Conservation (phyloP, 2,329 filamentous ascomycete genomes). For the Calonectria multiphialidica region DNA sequence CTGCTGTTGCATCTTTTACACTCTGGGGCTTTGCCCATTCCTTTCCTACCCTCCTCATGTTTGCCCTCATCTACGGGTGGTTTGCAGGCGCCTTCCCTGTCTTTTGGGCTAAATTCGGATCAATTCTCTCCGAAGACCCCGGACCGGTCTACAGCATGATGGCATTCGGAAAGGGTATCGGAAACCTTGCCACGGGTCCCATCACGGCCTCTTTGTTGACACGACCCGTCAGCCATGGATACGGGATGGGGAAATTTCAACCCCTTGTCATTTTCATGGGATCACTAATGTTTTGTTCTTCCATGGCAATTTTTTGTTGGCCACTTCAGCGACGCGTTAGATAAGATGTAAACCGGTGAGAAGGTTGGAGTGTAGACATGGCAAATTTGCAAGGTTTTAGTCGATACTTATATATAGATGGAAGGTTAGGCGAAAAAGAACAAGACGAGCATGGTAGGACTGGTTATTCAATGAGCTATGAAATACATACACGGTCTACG, state of each 20-base stretch:
- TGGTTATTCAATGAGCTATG: background rate
- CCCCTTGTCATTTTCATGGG: constrained; percentile 31
- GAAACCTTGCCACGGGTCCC: constrained; percentile 43
- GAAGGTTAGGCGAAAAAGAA: too few relatives aligned
- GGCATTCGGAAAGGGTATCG: constrained; percentile 45
- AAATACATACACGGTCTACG: background rate
- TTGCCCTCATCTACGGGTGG: constrained; percentile 67
- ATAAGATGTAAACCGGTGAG: background rate
- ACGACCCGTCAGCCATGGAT: constrained; percentile 21
- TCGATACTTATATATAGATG: background rate
- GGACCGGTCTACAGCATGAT: constrained; percentile 42
- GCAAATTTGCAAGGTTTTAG: background rate
- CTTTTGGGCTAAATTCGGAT: constrained; percentile 44
- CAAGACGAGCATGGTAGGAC: too few relatives aligned
- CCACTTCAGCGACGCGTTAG: background rate
- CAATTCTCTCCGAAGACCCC: constrained; percentile 43
- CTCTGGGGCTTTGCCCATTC: constrained; percentile 66
- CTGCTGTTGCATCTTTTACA: constrained; percentile 61
- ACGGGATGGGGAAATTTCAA: constrained; percentile 27
- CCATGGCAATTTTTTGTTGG: constrained; percentile 4
- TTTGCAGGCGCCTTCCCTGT: constrained; percentile 59
- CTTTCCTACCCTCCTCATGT: constrained; percentile 59
- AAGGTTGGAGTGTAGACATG: background rate
- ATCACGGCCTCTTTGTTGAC: constrained; percentile 38
- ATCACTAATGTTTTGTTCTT: constrained; percentile 30